These are phyloP conservation scores for Coccinonectria pachysandricola DNA, from an alignment of 2,329 filamentous ascomycete genomes.

Conservation along the genomic window DNA sequence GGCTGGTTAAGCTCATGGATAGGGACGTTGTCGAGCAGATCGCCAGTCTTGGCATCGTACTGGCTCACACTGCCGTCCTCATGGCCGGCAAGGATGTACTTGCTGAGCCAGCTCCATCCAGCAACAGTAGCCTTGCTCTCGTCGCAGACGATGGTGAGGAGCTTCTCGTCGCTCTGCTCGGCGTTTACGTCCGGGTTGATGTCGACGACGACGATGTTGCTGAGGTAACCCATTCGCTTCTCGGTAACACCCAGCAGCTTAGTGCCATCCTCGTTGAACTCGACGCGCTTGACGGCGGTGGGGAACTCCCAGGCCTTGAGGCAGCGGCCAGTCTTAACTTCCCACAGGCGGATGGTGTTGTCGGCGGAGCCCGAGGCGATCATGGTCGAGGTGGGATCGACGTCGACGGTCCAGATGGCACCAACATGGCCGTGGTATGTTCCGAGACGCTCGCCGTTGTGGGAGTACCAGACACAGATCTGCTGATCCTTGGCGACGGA, in stretches of 20 bases:
- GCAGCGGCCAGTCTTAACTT: slow-evolving; percentile 82
- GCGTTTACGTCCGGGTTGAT: slow-evolving; percentile 75
- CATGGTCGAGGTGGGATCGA: slow-evolving; percentile 83
- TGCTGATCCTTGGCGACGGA: slow-evolving; percentile 93
- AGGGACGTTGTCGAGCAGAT: slow-evolving; percentile 68
- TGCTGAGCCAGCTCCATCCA: slow-evolving; percentile 86
- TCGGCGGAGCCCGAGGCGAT: slow-evolving; percentile 94
- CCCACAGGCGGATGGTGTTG: slow-evolving; percentile 97
- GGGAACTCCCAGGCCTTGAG: slow-evolving; percentile 98
- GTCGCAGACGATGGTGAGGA: slow-evolving; percentile 81
- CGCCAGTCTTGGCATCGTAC: slow-evolving; percentile 88
- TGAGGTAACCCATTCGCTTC: slow-evolving; percentile 94
- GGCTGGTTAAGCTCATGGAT: slow-evolving; percentile 74
- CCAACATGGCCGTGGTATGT: slow-evolving; percentile 96
- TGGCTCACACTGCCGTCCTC: slow-evolving; percentile 88
- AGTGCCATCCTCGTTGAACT: slow-evolving; percentile 90
- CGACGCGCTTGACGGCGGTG: slow-evolving; percentile 93
- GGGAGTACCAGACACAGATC: slow-evolving; percentile 92
- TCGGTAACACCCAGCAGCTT: slow-evolving; percentile 90
- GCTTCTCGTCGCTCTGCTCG: slow-evolving; percentile 75
- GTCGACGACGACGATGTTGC: slow-evolving; percentile 87
- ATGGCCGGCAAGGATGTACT: slow-evolving; percentile 96
- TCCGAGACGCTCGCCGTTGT: slow-evolving; percentile 95
- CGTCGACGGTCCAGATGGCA: slow-evolving; percentile 97
- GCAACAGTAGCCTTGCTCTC: slow-evolving; percentile 96